phyloP scores from a whole-genome alignment of 192 early-diverging fungal species.

The Coemansia sp. region DNA sequence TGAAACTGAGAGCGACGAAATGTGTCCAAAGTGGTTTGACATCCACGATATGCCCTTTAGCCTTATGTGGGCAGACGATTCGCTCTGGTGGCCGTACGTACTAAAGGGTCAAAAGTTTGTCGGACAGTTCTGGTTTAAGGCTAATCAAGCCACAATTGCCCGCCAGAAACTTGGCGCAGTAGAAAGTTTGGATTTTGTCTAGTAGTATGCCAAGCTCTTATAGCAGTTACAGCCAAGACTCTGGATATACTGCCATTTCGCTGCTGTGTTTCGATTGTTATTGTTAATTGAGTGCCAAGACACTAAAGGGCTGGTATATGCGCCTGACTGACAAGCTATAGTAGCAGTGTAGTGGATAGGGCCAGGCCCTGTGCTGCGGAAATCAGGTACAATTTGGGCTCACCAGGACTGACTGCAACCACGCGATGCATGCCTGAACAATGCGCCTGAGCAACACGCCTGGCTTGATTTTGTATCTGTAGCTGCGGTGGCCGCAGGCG shows the following conservation, averaged over 20 bases:
- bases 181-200: conserved; percentile 14
- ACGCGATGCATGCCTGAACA: neutral
- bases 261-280: neutral
- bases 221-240: neutral
- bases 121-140: conserved; percentile 56
- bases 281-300: neutral
- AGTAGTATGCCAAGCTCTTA: neutral
- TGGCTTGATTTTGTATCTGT: neutral
- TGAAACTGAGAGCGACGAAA: conserved; percentile 70
- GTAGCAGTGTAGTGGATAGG: neutral
- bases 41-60: conserved; percentile 60
- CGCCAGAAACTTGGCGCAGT: conserved; percentile 16
- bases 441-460: neutral
- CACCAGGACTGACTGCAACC: neutral
- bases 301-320: neutral
- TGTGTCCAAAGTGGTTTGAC: conserved; percentile 72
- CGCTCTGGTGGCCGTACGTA: conserved; percentile 63
- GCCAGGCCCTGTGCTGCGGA: neutral
- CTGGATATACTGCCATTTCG: neutral
- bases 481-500: conserved; percentile 5
- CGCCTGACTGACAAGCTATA: neutral
- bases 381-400: neutral
- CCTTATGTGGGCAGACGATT: conserved; percentile 75
- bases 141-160: conserved; percentile 37
- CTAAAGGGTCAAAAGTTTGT: conserved; percentile 46